phyloP scores from a whole-genome alignment of 768 basidiomycete species.

The Termitomyces sp. region DNA sequence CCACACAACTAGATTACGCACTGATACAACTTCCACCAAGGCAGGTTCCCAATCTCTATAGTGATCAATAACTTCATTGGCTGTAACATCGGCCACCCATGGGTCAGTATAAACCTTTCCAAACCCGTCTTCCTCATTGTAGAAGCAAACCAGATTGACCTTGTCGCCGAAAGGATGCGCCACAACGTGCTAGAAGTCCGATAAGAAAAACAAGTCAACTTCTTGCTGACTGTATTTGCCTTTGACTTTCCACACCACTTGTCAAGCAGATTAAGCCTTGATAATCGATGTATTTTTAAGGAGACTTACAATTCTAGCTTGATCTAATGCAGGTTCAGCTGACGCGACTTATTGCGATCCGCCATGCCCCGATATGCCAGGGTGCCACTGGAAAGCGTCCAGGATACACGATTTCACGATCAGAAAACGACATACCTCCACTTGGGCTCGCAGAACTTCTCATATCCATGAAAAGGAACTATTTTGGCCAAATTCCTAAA shows the following conservation, averaged over 20 bases:
- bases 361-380: not conserved
- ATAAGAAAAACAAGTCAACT: no score
- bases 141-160: conserved; percentile 17
- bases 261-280: not conserved
- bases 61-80: not conserved
- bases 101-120: conserved; percentile 13
- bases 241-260: conserved; percentile 9
- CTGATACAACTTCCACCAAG: conserved; percentile 1
- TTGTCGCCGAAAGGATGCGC: conserved; percentile 17
- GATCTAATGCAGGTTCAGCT: conserved; percentile 1
- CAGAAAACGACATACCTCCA: not conserved
- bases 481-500: conserved; percentile 5
- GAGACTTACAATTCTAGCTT: conserved; percentile 4
- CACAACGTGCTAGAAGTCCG: no score
- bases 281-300: not conserved
- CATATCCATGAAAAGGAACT: not conserved
- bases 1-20: not conserved
- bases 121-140: conserved; percentile 12
- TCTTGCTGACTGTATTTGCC: not conserved
- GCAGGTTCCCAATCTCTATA: conserved; percentile 4
- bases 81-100: conserved; percentile 12
- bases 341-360: not conserved
- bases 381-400: not conserved
- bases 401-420: no score
- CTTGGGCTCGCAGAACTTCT: conserved; percentile 1